Percentiles rank a stretch among this genome's conserved stretches.
Conservation (phyloP, 106 monocot species). For the Gastrodia elata region DNA sequence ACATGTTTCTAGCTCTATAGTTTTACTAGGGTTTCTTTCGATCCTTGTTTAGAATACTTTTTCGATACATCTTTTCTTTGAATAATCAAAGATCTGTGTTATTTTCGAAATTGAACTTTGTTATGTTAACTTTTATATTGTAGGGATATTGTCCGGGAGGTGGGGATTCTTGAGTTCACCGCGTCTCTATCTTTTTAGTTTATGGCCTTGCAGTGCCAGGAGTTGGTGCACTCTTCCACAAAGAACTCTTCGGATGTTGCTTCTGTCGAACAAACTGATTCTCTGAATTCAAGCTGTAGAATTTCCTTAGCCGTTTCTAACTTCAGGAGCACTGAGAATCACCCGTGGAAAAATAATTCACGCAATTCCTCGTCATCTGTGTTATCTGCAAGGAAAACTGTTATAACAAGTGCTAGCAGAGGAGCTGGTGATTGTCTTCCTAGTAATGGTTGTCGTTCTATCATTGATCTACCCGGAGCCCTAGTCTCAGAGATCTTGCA, state of each 20-base stretch:
- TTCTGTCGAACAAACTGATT: conserved; percentile 13
- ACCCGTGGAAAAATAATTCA: not conserved
- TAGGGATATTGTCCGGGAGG: not conserved
- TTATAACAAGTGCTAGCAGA: not conserved
- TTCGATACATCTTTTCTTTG: not conserved
- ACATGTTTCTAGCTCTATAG: not conserved
- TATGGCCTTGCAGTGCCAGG: conserved; percentile 54
- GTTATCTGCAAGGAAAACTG: conserved; percentile 5
- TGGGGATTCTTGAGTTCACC: not conserved
- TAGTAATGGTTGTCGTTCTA: conserved; percentile 25
- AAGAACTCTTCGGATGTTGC: conserved; percentile 2
- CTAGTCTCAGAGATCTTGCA: conserved; percentile 62
- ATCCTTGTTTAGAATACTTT: not conserved
- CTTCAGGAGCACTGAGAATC: not conserved
- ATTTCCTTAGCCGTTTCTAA: not conserved
- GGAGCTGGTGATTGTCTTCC: conserved; percentile 10
- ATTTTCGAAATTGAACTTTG: not conserved
- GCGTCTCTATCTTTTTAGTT: conserved; percentile 5
- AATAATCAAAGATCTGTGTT: not conserved
- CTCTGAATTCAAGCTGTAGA: not conserved
- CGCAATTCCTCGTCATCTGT: not conserved
- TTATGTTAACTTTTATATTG: not conserved
- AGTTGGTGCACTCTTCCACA: conserved; percentile 11
- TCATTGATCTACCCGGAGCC: conserved; percentile 58
- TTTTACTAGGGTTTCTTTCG: not conserved